Conservation (phyloP, 768 basidiomycete species). For the Hygrophoropsis aurantiaca region DNA sequence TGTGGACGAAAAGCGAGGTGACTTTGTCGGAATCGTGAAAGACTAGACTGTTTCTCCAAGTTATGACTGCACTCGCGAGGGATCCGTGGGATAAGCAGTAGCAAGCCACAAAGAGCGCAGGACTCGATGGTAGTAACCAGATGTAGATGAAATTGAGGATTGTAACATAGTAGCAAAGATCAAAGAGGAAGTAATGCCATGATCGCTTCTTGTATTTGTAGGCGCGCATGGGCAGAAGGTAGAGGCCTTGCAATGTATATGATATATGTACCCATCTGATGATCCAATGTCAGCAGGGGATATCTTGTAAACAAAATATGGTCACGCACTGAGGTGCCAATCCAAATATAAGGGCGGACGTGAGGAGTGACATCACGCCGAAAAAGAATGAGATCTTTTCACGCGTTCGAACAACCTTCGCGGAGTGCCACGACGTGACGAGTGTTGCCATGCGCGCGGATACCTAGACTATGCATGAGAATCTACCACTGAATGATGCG, state of each 20-base stretch:
- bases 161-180: slow-evolving; percentile 91
- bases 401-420: slow-evolving; percentile 79
- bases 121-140: slow-evolving; percentile 81
- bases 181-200: slow-evolving; percentile 95
- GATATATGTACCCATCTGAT: slow-evolving; percentile 83
- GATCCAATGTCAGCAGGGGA: slow-evolving; percentile 7
- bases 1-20: slow-evolving; percentile 92
- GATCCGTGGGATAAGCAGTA: slow-evolving; percentile 92
- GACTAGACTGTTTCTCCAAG: slow-evolving; percentile 97
- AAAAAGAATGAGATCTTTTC: slow-evolving; percentile 91
- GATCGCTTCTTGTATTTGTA: slow-evolving; percentile 89
- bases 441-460: slow-evolving; percentile 76
- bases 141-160: slow-evolving; percentile 90
- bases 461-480: slow-evolving; percentile 48
- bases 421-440: slow-evolving; percentile 88
- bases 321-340: slow-evolving; percentile 75
- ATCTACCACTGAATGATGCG: not conserved
- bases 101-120: slow-evolving; percentile 84
- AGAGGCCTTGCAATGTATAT: slow-evolving; percentile 76
- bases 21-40: slow-evolving; percentile 98
- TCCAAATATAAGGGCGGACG: slow-evolving; percentile 86
- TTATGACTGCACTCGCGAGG: slow-evolving; percentile 91
- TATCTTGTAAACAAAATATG: no score
- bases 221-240: slow-evolving; percentile 79
- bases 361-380: slow-evolving; percentile 86